Base-by-base conservation (phyloP, 495 filamentous ascomycete species). In the Lasiosphaeria hispida region DNA sequence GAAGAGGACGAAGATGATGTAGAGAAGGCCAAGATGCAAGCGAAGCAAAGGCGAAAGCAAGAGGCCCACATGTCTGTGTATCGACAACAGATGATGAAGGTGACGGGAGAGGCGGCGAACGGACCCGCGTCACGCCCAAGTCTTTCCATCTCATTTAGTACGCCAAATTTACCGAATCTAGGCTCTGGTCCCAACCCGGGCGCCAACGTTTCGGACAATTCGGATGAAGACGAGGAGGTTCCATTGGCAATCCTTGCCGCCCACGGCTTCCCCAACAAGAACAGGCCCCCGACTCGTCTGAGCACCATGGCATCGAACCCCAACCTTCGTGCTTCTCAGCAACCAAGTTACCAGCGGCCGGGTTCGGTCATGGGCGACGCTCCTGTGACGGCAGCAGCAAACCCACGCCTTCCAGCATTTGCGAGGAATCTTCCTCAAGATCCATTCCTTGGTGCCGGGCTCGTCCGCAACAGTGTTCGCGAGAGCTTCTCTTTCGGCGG, bases 31-130 rank as follows among this genome's bases (percentile, higher is more conserved):
- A 87, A 82, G 59, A 80, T 88, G 66, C 75, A 86, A 35, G 84
- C 87, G 42, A 86, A 86, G 65, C 89, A 92, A 61, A 82, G 93
- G 57, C 81, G 85, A 57, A 95, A 93, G 74, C 92, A 96, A 64
- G 91, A 96, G 67, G 93, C 92, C 9, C 90, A 95, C 69, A 81
- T 96, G 69, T 79, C 91, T 10, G 86, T 97, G 7, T 96, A 96
- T 68, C 84, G 94, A 45, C 93, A 97, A 68, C 87, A 93, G 69
- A 96, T 97, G 91, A 95, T 91, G 90, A 96, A 96, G 67, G 87
- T 95, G 15, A 96, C 91, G 7, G 92, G 92, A 48, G 89, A 90
- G 63, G 73, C 79, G 7, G 70, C 77, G 52, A 80, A 79, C 48
- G 65, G 78, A 0, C 58, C 68, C 9, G 53, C 65, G 0, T 67